Base-by-base conservation (phyloP, 306 rosid genomes). In the Castanospermum australe region DNA sequence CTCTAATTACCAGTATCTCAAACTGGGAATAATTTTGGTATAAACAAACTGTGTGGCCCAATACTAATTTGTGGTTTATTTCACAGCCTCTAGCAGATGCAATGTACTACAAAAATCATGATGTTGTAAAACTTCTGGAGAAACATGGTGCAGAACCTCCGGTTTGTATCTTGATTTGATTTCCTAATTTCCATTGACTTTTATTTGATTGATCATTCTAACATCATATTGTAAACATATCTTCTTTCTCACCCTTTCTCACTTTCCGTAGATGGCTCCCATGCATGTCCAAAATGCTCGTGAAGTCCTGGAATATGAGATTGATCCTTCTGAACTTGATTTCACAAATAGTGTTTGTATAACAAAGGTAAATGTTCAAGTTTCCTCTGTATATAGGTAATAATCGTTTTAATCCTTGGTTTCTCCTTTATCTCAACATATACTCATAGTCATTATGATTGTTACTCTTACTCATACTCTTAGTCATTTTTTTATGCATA, bases 41-140 rank as follows among this genome's bases (percentile, higher is more conserved):
- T 17, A 24, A 62, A 21, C 24, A 6, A 63, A 75, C 42, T 67
- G 41, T 41, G 11, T 24, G 61, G 44, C 71, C 57, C 50, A 57
- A 57, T 78, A 62, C 62, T 77, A 77, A 55, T 86, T 79, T 47
- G 4, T 50, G 68, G 25, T 77, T 59, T 52, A 39, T 52, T 64
- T 65, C 68, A 86, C 81, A 95, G 99, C 98, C 99, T 82, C 88
- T 91, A n/a, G 93, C 89, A 14, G 99, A 95, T 91, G 99, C 99
- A 11, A 54, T 89, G 83, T 85, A 90, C 84, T 95, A 95, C 70
- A 85, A 91, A 50, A 85, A 95, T 14, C 87, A 88, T 7, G 87
- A 89, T 63, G 92, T 95, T 57, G 96, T 91, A 50, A 91, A 90
- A 45, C 86, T 91, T 67, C 74, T 95, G 89, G 99, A 95, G 87